A percentile compares a stretch with the other conserved stretches of the same genome.
phyloP scores from a whole-genome alignment of 2,329 filamentous ascomycete species.

The Aspergillus ochraceus region DNA sequence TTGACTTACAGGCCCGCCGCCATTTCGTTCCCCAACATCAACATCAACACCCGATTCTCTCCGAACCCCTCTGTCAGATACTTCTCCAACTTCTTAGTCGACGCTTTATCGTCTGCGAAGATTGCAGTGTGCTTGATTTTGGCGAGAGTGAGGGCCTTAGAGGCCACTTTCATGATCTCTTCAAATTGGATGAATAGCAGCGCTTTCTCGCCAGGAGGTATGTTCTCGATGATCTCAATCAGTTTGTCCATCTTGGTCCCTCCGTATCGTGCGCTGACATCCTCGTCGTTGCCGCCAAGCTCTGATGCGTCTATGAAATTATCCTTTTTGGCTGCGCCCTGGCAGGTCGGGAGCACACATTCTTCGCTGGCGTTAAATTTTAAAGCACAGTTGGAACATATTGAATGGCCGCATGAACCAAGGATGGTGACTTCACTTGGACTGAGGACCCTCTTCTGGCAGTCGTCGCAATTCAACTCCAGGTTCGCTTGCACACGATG shows the following conservation, averaged over 20 bases:
- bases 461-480: conserved; percentile 32
- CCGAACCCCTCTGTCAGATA: conserved; percentile 43
- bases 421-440: conserved; percentile 42
- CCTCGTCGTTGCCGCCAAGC: conserved; percentile 33
- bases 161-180: conserved; percentile 43
- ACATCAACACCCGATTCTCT: conserved; percentile 52
- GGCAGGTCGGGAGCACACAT: conserved; percentile 46
- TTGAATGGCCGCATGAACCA: conserved; percentile 52
- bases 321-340: conserved; percentile 35
- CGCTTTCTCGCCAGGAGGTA: conserved; percentile 49
- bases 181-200: conserved; percentile 58
- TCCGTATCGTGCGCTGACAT: conserved; percentile 24
- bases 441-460: conserved; percentile 26
- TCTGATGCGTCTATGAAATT: conserved; percentile 43
- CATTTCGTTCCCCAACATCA: conserved; percentile 58
- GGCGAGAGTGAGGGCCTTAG: conserved; percentile 27
- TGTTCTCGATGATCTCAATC: conserved; percentile 44
- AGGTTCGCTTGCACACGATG: conserved; percentile 18
- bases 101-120: conserved; percentile 27
- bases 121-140: conserved; percentile 39
- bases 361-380: conserved; percentile 24
- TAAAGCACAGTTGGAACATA: conserved; percentile 47
- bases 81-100: conserved; percentile 36
- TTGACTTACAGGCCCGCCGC: conserved; percentile 61
- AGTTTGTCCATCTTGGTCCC: conserved; percentile 53